A percentile compares a stretch with the other conserved stretches of the same genome.
phyloP scores from a whole-genome alignment of 495 filamentous ascomycete species.

The Peziza echinospora region DNA sequence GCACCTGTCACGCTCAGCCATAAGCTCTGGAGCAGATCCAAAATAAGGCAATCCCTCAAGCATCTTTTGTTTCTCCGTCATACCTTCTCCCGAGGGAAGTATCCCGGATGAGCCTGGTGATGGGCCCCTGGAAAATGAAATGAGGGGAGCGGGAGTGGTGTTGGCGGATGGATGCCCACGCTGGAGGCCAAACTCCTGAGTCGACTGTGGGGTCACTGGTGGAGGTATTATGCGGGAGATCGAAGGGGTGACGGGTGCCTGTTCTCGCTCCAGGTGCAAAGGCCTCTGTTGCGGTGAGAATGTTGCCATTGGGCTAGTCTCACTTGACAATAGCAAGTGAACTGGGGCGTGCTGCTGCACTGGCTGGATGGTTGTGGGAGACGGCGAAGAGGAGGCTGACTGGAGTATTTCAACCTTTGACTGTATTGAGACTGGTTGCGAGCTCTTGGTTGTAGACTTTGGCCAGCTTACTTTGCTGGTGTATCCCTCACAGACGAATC shows the following conservation, averaged over 20 bases:
- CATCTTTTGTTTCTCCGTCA: slow-evolving; percentile 88
- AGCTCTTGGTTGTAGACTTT: slow-evolving; percentile 34
- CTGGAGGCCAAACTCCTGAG: slow-evolving; percentile 17
- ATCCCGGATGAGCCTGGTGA: slow-evolving; percentile 33
- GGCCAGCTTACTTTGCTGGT: slow-evolving; percentile 52
- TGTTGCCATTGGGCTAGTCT: slow-evolving; percentile 14
- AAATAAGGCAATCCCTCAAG: slow-evolving; percentile 58
- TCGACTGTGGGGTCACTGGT: slow-evolving; percentile 19
- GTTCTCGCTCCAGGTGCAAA: slow-evolving; percentile 11
- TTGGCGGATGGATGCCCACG: slow-evolving; percentile 7
- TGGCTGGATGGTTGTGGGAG: slow-evolving; percentile 11
- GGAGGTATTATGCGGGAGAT: too few relatives aligned
- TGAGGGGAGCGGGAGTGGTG: slow-evolving; percentile 11
- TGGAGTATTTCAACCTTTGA: slow-evolving; percentile 52
- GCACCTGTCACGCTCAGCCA: slow-evolving; percentile 72
- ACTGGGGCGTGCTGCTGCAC: slow-evolving; percentile 22
- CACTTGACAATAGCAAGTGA: slow-evolving; percentile 20
- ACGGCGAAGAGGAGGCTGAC: slow-evolving; percentile 24
- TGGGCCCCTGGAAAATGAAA: slow-evolving; percentile 33
- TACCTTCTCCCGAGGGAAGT: slow-evolving; percentile 25
- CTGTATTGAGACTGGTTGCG: slow-evolving; percentile 54
- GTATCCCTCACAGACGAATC: slow-evolving; percentile 90
- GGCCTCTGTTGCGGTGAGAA: slow-evolving; percentile 1
- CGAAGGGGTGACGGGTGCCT: slow-evolving; percentile 24
- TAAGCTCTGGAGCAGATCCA: slow-evolving; percentile 53